Percentiles rank a stretch among this genome's conserved stretches.
Evolutionary conservation across 768 basidiomycete species (phyloP).

Genomic region (Kwoniella europaea): DNA sequence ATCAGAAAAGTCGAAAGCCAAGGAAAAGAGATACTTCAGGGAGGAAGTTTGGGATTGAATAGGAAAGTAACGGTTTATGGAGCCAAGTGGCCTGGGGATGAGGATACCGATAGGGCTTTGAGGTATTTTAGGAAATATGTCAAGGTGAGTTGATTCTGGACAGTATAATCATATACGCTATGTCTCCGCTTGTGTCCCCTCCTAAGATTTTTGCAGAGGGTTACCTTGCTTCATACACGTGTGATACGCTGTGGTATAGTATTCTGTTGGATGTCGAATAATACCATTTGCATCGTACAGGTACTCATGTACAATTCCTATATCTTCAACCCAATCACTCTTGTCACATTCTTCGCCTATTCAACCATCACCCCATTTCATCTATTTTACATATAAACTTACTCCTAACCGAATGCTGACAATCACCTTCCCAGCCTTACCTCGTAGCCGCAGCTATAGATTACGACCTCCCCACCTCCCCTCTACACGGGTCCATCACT

Average conservation of each 20-base stretch:
- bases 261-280: too few species aligned
- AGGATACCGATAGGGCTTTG: constrained; percentile 80
- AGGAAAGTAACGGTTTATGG: constrained; percentile 86
- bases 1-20: constrained; percentile 77
- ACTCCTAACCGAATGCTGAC: not conserved
- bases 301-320: too few species aligned
- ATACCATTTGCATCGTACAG: too few species aligned
- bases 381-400: not conserved
- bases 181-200: not conserved
- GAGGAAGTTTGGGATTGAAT: constrained; percentile 65
- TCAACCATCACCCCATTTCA: not conserved
- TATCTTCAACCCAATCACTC: too few species aligned
- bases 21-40: constrained; percentile 70
- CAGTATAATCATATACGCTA: not conserved
- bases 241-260: too few species aligned
- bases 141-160: constrained; percentile 68
- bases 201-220: not conserved
- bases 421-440: constrained; percentile 69
- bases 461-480: constrained; percentile 80
- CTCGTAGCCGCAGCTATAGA: constrained; percentile 93
- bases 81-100: constrained; percentile 91
- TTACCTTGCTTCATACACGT: too few species aligned
- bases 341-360: not conserved
- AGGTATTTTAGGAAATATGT: constrained; percentile 95
- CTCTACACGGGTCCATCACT: constrained; percentile 84